These are phyloP conservation scores for Colletotrichum tanaceti DNA, from an alignment of 2,329 filamentous ascomycete species.

Conservation along the genomic window DNA sequence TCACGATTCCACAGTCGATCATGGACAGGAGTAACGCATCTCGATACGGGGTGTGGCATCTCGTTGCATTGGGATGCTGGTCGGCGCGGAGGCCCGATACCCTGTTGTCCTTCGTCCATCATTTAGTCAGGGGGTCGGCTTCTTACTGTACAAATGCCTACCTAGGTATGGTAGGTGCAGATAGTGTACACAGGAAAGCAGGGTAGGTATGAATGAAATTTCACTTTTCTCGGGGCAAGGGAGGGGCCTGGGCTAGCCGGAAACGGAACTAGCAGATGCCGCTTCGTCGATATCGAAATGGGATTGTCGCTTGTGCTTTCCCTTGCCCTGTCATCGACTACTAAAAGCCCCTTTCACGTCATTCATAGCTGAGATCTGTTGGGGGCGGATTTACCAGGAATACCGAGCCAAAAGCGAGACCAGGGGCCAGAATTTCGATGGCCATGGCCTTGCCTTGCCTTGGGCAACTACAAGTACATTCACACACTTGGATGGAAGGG, in stretches of 20 bases:
- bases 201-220: constrained; percentile 30
- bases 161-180: too few species aligned
- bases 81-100: constrained; percentile 7
- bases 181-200: constrained; percentile 25
- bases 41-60: neutral
- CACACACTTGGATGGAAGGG: neutral
- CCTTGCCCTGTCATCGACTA: too few species aligned
- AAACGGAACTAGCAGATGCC: constrained; percentile 29
- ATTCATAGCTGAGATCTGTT: constrained; percentile 37
- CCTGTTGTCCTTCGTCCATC: constrained; percentile 7
- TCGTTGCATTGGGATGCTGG: neutral
- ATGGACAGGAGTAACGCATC: constrained; percentile 16
- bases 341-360: constrained; percentile 26
- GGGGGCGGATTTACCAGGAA: constrained; percentile 38
- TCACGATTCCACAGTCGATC: constrained; percentile 8
- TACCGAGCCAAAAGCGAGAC: constrained; percentile 37
- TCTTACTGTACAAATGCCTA: neutral
- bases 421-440: neutral
- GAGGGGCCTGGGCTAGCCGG: constrained; percentile 20
- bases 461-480: too few species aligned
- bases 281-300: constrained; percentile 35
- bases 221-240: constrained; percentile 7
- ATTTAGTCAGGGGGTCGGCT: constrained; percentile 25
- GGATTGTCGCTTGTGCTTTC: too few species aligned
- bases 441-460: constrained; percentile 4